phyloP scores from a whole-genome alignment of 306 rosid genomes.

The Rosa rugosa region DNA sequence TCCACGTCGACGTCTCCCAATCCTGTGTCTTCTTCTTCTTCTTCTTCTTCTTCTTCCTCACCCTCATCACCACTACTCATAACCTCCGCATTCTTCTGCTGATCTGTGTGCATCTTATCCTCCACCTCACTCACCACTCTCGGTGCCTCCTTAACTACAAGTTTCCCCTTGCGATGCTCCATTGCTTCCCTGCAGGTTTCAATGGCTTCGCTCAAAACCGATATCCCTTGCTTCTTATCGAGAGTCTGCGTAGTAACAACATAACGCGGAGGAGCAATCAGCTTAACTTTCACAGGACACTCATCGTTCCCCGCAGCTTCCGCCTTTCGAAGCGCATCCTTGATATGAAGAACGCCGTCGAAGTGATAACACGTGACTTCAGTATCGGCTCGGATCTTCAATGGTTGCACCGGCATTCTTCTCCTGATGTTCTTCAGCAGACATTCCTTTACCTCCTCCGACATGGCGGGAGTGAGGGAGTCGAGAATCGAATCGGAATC shows the following conservation, averaged over 20 bases:
- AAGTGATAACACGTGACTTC: conserved; percentile 94
- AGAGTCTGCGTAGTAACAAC: conserved; percentile 94
- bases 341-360: conserved; percentile 93
- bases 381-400: conserved; percentile 88
- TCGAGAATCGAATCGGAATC: conserved; percentile 82
- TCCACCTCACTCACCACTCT: conserved; percentile 81
- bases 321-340: conserved; percentile 92
- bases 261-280: conserved; percentile 92
- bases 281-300: conserved; percentile 92
- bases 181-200: conserved; percentile 65
- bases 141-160: conserved; percentile 76
- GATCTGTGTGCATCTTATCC: background rate
- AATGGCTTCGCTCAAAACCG: conserved; percentile 75
- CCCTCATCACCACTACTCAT: conserved; percentile 57
- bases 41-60: conserved; percentile 58
- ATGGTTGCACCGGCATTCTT: conserved; percentile 89
- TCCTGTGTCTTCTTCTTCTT: conserved; percentile 53
- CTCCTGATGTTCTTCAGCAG: conserved; percentile 76
- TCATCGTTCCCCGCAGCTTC: conserved; percentile 87
- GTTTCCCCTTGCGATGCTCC: conserved; percentile 81
- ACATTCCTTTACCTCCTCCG: conserved; percentile 80
- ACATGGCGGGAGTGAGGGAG: conserved; percentile 70
- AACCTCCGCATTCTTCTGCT: conserved; percentile 53
- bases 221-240: conserved; percentile 95
- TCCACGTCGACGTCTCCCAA: conserved; percentile 91